phyloP scores from a whole-genome alignment of 805 yeast species.

The Danielozyma ontarioensis region DNA sequence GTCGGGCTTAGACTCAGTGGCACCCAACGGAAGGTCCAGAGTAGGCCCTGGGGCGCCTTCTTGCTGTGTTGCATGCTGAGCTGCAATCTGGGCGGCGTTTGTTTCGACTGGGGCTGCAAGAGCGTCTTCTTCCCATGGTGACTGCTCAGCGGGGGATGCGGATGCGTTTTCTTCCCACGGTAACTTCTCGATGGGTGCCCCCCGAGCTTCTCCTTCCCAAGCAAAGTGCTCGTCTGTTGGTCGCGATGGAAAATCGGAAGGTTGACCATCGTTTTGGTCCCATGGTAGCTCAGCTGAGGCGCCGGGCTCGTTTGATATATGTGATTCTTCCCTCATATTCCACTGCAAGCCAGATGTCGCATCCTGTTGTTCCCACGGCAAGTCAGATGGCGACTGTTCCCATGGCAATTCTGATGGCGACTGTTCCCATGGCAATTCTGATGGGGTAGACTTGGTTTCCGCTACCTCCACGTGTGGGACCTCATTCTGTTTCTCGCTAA shows the following conservation, averaged over 20 bases:
- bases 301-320: not conserved
- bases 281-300: slow-evolving; percentile 1
- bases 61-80: not conserved
- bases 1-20: no score
- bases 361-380: slow-evolving; percentile 12
- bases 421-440: no score
- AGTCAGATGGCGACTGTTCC: no score
- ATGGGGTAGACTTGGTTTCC: no score
- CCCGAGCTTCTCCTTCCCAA: not conserved
- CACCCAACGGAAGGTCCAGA: no score
- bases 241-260: not conserved
- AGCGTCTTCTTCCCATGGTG: no score
- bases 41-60: no score
- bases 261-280: not conserved
- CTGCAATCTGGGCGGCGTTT: no score
- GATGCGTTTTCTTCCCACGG: slow-evolving; percentile 1
- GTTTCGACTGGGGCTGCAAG: no score
- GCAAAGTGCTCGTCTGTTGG: not conserved
- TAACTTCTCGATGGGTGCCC: not conserved
- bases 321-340: slow-evolving; percentile 3
- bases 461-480: no score
- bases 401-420: no score
- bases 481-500: no score
- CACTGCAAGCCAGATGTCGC: slow-evolving; percentile 12
- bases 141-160: not conserved